Percentiles rank a stretch among this genome's conserved stretches.
phyloP scores from a whole-genome alignment of 2,329 filamentous ascomycete genomes.

The Fusarium sp. region DNA sequence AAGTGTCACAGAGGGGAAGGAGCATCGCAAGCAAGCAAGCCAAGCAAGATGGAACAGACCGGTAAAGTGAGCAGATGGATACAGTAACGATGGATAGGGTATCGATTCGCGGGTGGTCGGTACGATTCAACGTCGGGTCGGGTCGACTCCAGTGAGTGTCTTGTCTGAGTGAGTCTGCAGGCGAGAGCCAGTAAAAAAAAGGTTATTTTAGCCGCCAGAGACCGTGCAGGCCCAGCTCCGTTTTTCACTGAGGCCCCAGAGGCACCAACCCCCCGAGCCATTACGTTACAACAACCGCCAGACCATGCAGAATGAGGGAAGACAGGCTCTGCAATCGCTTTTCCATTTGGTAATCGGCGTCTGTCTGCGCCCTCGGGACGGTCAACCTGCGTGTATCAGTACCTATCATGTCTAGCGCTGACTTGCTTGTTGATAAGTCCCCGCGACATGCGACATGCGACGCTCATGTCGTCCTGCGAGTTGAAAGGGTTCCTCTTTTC shows the following conservation, averaged over 20 bases:
- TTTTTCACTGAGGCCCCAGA: conserved; percentile 22
- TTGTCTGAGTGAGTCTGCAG: conserved; percentile 1
- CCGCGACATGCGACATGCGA: conserved; percentile 1
- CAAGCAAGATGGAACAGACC: conserved; percentile 16
- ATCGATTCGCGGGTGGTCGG: neutral
- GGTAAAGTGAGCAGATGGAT: conserved; percentile 37
- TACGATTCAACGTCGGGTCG: conserved; percentile 5
- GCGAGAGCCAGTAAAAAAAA: conserved; percentile 29
- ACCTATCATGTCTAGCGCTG: neutral
- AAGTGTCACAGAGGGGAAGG: conserved; percentile 10
- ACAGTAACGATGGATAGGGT: neutral
- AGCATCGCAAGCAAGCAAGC: neutral
- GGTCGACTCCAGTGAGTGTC: neutral
- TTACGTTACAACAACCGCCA: conserved; percentile 45
- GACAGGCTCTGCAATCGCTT: conserved; percentile 34
- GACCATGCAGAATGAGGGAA: conserved; percentile 46
- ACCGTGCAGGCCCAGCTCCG: conserved; percentile 6
- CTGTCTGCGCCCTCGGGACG: conserved; percentile 36
- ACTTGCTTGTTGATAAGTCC: neutral
- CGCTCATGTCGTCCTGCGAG: neutral
- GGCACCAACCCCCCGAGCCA: conserved; percentile 37
- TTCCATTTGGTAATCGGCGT: conserved; percentile 46
- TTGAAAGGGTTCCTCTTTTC: conserved; percentile 34
- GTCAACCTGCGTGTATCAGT: conserved; percentile 22
- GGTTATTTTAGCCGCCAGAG: conserved; percentile 38